Conservation (phyloP, 495 filamentous ascomycete species). For the Aspergillus baeticus region DNA sequence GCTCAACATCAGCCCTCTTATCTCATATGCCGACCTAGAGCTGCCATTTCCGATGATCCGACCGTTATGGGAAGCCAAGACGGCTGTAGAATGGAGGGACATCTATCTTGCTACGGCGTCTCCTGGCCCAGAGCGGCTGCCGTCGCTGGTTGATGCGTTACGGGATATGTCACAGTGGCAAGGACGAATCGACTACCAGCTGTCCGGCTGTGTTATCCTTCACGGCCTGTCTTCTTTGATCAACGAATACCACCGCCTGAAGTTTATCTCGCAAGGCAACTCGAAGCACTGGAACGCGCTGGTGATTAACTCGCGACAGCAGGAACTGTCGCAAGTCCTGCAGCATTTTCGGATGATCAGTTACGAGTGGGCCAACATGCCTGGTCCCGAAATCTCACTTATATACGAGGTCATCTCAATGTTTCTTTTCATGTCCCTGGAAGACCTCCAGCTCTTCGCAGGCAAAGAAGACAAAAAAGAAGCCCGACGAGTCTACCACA, state of each 20-base stretch:
- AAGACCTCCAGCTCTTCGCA: constrained; percentile 64
- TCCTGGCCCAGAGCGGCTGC: constrained; percentile 31
- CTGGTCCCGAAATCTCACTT: constrained; percentile 36
- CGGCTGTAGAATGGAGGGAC: constrained; percentile 56
- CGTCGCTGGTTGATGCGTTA: constrained; percentile 51
- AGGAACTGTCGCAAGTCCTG: constrained; percentile 47
- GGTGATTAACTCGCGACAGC: constrained; percentile 50
- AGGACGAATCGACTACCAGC: constrained; percentile 47
- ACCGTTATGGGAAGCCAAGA: constrained; percentile 55
- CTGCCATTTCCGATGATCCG: constrained; percentile 56
- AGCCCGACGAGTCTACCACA: constrained; percentile 51
- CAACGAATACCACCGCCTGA: constrained; percentile 58
- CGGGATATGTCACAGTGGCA: constrained; percentile 46
- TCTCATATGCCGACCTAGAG: constrained; percentile 64
- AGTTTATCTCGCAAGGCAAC: constrained; percentile 41
- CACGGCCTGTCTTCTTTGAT: constrained; percentile 59
- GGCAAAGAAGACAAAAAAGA: constrained; percentile 63
- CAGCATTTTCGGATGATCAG: constrained; percentile 44
- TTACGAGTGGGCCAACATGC: constrained; percentile 20
- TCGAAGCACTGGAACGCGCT: constrained; percentile 45
- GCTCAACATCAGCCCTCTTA: constrained; percentile 52
- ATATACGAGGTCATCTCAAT: constrained; percentile 56
- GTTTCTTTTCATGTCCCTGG: constrained; percentile 59
- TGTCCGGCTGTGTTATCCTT: constrained; percentile 50
- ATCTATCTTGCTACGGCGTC: constrained; percentile 35